Base-by-base conservation (phyloP, 306 rosid species). In the Lablab purpureus region DNA sequence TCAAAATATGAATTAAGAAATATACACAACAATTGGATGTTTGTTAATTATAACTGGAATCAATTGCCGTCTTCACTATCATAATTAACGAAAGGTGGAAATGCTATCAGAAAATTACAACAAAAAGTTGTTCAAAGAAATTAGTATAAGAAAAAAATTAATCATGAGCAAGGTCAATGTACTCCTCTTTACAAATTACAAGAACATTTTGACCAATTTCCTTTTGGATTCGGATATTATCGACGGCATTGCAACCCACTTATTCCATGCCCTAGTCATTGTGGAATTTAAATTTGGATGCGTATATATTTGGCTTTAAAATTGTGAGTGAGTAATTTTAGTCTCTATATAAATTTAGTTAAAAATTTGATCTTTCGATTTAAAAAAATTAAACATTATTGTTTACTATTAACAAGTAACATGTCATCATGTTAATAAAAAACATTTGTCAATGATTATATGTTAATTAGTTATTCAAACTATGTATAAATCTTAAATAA, bases 21-120 rank as follows among this genome's bases (percentile, higher is more conserved):
- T 40, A 12, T 21, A 66, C 30, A 28, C 22, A 52, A 73, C 51
- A 54, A 28, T 41, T 32, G 34, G 27, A 19, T 22, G 68, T 59
- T 59, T 70, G 83, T 59, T 71, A 43, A 68, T 71, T 80, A 60
- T 62, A 23, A 47, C 11, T 21, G 73, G 83, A 80, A 71, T 80
- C 83, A 80, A 60, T 80, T 80, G 78, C 83, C 83, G 83, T 59
- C 62, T 71, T 4, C 64, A 59, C n/a, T 6, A 79, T 32, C 63
- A 19, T 27, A 40, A 28, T 36, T 25, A 54, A 25, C 47, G 32
- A 67, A 67, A 40, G 56, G 32, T 12, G 41, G 68, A 28, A 40
- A 37, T 25, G 17, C 28, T 55, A 0, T 65, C 5, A 54, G 7
- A 56, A 73, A 22, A 73, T 65, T 6, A 76, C 30, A 50, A 50